Conservation (phyloP, 202 grass and related monocot species). For the Schoenoplectus triqueter region DNA sequence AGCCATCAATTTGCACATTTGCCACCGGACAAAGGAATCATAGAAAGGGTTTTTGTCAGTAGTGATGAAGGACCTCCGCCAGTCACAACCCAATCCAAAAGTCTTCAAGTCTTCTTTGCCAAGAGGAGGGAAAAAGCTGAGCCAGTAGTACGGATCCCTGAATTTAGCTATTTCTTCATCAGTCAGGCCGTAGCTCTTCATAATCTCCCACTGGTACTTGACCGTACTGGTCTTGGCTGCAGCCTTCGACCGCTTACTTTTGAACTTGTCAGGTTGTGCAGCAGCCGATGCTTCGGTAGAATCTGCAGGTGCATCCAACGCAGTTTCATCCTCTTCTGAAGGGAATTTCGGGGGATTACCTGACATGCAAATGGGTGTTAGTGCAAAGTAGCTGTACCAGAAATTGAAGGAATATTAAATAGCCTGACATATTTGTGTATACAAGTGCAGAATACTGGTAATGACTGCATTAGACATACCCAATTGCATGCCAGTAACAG, state of each 20-base stretch:
- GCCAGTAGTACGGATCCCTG: constrained; percentile 82
- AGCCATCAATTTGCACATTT: constrained; percentile 81
- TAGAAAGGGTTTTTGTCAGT: constrained; percentile 86
- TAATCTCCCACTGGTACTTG: constrained; percentile 94
- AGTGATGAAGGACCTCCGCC: constrained; percentile 86
- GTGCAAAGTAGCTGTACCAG: background rate
- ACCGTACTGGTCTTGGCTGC: constrained; percentile 61
- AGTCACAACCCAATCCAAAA: constrained; percentile 84
- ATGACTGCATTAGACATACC: background rate
- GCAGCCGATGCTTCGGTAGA: constrained; percentile 39
- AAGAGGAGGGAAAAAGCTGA: constrained; percentile 68
- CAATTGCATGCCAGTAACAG: background rate
- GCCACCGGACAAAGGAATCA: constrained; percentile 87
- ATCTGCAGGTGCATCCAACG: constrained; percentile 39
- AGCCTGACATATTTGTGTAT: background rate
- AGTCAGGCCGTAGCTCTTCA: constrained; percentile 63
- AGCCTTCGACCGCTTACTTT: constrained; percentile 83
- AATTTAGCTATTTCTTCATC: constrained; percentile 77
- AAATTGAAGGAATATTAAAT: background rate
- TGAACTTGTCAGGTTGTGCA: constrained; percentile 61
- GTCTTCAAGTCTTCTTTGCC: constrained; percentile 67
- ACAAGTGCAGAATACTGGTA: background rate
- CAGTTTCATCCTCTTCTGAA: constrained; percentile 51
- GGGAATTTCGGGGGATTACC: constrained; percentile 84
- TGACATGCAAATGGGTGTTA: background rate